Percentiles rank a stretch among this genome's conserved stretches.
These are phyloP conservation scores for Globisporangium parvum DNA, from an alignment of 352 stramenopile species.

Conservation along the genomic window DNA sequence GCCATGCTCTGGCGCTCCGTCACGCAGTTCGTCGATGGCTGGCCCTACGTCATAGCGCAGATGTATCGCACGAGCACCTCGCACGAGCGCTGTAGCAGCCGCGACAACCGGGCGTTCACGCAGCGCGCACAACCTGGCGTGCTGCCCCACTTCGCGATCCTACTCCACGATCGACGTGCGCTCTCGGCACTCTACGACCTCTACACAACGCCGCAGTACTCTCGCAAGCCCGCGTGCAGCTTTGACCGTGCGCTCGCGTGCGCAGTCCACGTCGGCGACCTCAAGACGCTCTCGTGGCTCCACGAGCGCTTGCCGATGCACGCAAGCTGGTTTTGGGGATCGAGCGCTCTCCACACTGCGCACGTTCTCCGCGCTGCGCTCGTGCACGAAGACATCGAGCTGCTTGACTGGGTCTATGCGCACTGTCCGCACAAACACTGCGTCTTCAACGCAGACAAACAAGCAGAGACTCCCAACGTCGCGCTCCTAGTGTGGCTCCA, in stretches of 20 bases:
- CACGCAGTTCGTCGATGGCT: conserved; percentile 4
- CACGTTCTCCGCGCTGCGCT: background rate
- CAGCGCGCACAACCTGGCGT: background rate
- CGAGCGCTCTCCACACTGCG: background rate
- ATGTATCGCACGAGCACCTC: background rate
- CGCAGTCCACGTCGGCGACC: background rate
- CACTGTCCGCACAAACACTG: background rate
- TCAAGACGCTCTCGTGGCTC: conserved; percentile 8
- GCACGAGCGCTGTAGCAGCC: background rate
- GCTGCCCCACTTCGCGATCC: conserved; percentile 6
- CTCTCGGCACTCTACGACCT: conserved; percentile 5
- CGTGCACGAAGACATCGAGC: background rate
- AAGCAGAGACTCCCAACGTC: background rate
- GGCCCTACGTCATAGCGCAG: conserved; percentile 1
- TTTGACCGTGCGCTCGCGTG: conserved; percentile 1
- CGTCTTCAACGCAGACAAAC: background rate
- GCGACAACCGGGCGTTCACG: background rate
- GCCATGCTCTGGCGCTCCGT: conserved; percentile 1
- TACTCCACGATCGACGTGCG: background rate
- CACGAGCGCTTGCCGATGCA: conserved; percentile 2
- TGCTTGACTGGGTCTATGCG: conserved; percentile 5
- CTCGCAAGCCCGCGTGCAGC: background rate
- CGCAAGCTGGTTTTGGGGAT: background rate
- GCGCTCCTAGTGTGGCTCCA: conserved; percentile 7
- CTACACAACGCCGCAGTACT: background rate